Percentiles rank a stretch among this genome's conserved stretches.
phyloP scores from a whole-genome alignment of 257 asterid genomes.

The Lithospermum erythrorhizon region DNA sequence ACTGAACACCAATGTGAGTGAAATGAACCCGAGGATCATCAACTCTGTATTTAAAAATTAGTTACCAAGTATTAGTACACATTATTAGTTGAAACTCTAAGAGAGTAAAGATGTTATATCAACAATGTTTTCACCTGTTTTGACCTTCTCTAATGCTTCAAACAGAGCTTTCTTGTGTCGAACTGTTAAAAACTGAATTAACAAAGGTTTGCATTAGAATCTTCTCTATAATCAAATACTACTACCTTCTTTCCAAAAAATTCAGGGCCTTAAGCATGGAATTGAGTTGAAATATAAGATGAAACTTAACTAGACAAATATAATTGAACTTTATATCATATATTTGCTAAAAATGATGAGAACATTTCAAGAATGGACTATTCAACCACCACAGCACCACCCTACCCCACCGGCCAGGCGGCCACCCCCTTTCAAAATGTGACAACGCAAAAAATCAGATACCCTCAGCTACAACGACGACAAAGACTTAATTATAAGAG shows the following conservation, averaged over 20 bases:
- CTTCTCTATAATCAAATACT: neutral
- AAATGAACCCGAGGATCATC: constrained; percentile 84
- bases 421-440: too few relatives aligned
- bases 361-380: neutral
- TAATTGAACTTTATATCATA: too few relatives aligned
- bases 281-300: neutral
- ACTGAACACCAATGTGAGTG: constrained; percentile 53
- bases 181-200: neutral
- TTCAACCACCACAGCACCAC: neutral
- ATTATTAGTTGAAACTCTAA: too few relatives aligned
- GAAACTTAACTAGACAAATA: neutral
- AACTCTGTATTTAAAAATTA: constrained; percentile 26
- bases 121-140: constrained; percentile 5
- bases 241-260: too few relatives aligned
- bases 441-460: too few relatives aligned
- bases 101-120: neutral
- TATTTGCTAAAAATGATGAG: neutral
- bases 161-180: neutral
- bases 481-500: too few relatives aligned
- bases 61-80: neutral
- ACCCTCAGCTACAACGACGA: too few relatives aligned
- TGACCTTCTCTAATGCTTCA: constrained; percentile 4
- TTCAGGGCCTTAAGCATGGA: neutral
- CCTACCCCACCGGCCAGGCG: too few relatives aligned
- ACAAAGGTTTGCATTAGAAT: neutral